Evolutionary conservation across 2,329 filamentous ascomycete species (phyloP).

Genomic region (Reticulascus tulasneorum): DNA sequence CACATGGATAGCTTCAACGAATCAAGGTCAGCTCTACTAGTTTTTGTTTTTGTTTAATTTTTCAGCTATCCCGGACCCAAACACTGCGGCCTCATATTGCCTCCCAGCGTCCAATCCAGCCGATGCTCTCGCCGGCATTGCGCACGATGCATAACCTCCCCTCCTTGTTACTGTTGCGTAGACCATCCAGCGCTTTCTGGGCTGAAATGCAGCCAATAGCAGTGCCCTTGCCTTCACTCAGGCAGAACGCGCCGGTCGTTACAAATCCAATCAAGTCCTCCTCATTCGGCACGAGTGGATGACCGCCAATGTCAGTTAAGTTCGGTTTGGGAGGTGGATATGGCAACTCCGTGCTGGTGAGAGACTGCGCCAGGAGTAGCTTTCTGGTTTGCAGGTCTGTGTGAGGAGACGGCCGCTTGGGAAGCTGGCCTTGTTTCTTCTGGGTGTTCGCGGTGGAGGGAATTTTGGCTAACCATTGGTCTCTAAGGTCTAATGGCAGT

Average conservation of each 20-base stretch:
- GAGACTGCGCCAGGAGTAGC: constrained; percentile 42
- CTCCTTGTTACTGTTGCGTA: constrained; percentile 26
- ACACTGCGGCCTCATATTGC: too few relatives aligned
- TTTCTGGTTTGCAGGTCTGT: constrained; percentile 34
- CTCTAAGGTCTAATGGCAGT: constrained; percentile 50
- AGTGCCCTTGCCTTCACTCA: constrained; percentile 70
- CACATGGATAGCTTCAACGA: too few relatives aligned
- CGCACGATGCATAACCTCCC: constrained; percentile 71
- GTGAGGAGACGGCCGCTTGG: constrained; percentile 15
- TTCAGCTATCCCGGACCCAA: too few relatives aligned
- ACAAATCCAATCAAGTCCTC: constrained; percentile 85
- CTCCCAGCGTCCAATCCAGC: constrained; percentile 78
- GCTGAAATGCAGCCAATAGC: constrained; percentile 70
- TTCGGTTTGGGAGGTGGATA: constrained; percentile 32
- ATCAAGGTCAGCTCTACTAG: too few relatives aligned
- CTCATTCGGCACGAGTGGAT: constrained; percentile 67
- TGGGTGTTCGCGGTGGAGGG: constrained; percentile 17
- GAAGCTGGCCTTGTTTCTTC: constrained; percentile 12
- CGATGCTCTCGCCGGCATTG: constrained; percentile 73
- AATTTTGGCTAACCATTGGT: constrained; percentile 66
- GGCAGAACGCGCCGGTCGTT: constrained; percentile 78
- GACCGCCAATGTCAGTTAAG: constrained; percentile 38
- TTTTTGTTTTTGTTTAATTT: neutral
- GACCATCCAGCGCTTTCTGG: constrained; percentile 47
- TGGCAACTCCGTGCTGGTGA: constrained; percentile 34